Percentiles rank a stretch among this genome's conserved stretches.
Evolutionary conservation across 2,329 filamentous ascomycete species (phyloP).

Genomic region (Sphaerulina populicola): DNA sequence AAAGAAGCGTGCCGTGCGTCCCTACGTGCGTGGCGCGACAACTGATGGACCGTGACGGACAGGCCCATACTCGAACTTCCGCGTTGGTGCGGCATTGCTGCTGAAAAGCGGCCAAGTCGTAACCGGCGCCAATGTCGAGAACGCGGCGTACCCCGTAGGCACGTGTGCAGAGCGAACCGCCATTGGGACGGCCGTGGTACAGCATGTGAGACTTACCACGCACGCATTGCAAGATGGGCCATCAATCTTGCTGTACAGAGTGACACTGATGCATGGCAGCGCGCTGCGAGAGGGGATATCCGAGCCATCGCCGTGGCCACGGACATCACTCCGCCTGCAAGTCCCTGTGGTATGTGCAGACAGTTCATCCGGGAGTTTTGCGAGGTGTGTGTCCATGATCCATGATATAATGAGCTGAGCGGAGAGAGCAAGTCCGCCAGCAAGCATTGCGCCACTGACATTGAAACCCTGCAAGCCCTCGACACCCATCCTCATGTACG

Average conservation of each 20-base stretch:
- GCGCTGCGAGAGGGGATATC: conserved; percentile 46
- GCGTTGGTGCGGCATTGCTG: conserved; percentile 76
- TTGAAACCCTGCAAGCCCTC: conserved; percentile 25
- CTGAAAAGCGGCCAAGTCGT: conserved; percentile 46
- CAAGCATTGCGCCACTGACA: no score
- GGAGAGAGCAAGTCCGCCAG: no score
- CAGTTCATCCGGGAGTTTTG: conserved; percentile 58
- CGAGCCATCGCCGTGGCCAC: conserved; percentile 79
- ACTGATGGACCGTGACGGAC: background rate
- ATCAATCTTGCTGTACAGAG: background rate
- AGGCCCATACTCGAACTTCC: conserved; percentile 84
- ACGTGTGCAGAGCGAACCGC: conserved; percentile 93
- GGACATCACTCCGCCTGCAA: conserved; percentile 47
- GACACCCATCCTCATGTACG: conserved; percentile 85
- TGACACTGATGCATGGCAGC: conserved; percentile 16
- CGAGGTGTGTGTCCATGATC: conserved; percentile 24
- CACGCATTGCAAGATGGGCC: background rate
- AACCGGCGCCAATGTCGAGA: conserved; percentile 80
- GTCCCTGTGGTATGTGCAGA: conserved; percentile 89
- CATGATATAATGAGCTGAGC: no score
- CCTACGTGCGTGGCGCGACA: background rate
- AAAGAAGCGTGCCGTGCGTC: no score
- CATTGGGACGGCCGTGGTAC: conserved; percentile 65
- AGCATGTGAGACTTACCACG: conserved; percentile 15
- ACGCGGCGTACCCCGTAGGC: conserved; percentile 86